Evolutionary conservation across 345 rosid species (phyloP), one percentile per base, ranked within the genome.

Genomic region (Rhizophora apiculata): DNA sequence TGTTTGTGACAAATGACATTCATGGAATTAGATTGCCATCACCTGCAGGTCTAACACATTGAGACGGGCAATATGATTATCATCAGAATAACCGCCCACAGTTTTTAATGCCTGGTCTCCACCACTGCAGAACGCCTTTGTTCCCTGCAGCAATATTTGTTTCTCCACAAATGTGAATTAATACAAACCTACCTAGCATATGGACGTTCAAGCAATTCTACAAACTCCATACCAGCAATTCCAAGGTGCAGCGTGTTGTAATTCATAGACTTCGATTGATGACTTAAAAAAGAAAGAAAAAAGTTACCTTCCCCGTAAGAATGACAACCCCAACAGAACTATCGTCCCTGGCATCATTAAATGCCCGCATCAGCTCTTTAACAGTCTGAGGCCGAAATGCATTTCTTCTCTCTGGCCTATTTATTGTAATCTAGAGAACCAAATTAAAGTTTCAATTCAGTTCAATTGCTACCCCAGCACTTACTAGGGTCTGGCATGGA

Each of bases 11-110:
- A 56, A 56, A 56, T 56, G 30, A 56, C 30, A 56, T 56, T 24
- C 29, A 22, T 5, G 46, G 57, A 30, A 15, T 60, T 64, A 30
- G 3, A 22, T 21, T 19, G 54, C 10, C 21, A 26, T 18, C 67
- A 87, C 96, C 92, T 91, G 97, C 77, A 95, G 85, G 80, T 92
- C 97, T 74, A 95, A 82, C 49, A 89, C 93, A 81, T 95, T 87
- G 49, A 92, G 89, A 54, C 96, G 84, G 18, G 89, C 88, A 64
- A 84, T 78, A 74, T 87, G 82, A 16, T 82, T 78, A 15, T 82
- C 74, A 79, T 92, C 97, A 73, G 96, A 93, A 77, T 91, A 92
- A 55, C 97, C 97, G 34, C 84, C 88, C 61, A 73, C 66, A 7
- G 85, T 87, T 84, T 92, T 82, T 83, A 95, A 52, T 1, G 89